phyloP scores from a whole-genome alignment of 805 yeast species.

The Pichia deserticola region DNA sequence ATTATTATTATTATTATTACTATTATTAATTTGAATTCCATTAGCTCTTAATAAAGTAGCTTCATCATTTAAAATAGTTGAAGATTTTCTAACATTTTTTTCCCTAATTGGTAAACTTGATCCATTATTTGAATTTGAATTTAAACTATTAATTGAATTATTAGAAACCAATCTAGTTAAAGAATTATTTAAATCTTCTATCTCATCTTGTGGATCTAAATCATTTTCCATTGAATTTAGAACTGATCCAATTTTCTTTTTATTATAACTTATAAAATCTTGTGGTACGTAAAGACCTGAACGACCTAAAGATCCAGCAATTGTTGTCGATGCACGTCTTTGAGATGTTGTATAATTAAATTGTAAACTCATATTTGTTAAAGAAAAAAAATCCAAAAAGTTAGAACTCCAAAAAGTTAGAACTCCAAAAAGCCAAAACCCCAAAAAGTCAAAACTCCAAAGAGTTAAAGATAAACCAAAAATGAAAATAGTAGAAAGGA shows the following conservation, averaged over 20 bases:
- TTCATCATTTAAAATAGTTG: constrained; percentile 20
- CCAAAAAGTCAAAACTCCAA: no score
- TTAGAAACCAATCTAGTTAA: no score
- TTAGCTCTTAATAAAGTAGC: constrained; percentile 23
- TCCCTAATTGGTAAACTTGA: no score
- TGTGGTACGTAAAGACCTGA: constrained; percentile 45
- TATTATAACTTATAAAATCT: constrained; percentile 33
- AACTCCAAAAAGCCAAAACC: no score
- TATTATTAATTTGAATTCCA: constrained; percentile 20
- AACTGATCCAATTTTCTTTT: constrained; percentile 18
- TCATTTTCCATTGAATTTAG: constrained; percentile 16
- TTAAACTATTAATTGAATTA: no score
- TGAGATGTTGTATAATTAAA: constrained; percentile 39
- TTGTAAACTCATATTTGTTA: constrained; percentile 20
- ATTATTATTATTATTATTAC: constrained; percentile 5
- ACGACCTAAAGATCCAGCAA: constrained; percentile 45
- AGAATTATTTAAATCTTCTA: neutral
- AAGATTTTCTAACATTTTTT: constrained; percentile 1
- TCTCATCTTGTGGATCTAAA: constrained; percentile 10
- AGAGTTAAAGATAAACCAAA: no score
- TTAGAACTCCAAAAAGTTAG: no score
- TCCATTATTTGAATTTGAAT: neutral
- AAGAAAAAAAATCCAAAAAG: neutral
- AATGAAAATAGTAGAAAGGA: no score
- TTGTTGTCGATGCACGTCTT: constrained; percentile 42